Percentiles rank a stretch among this genome's conserved stretches.
These are phyloP conservation scores for Rhizopogon salebrosus DNA, from an alignment of 768 basidiomycete genomes.

Conservation along the genomic window DNA sequence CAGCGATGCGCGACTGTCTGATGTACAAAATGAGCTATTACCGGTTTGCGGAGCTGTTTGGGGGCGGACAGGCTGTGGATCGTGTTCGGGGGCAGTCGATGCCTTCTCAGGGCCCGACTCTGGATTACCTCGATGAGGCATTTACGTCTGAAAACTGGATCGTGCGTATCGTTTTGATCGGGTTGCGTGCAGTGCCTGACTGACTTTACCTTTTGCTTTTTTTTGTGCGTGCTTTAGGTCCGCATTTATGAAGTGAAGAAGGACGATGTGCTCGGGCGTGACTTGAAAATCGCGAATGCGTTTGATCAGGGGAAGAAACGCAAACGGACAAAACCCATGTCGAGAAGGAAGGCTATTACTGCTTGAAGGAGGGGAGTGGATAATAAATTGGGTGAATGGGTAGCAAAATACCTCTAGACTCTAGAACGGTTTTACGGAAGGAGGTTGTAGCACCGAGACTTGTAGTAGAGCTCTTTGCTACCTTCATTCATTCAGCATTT, in stretches of 20 bases:
- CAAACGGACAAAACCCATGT: conserved; percentile 69
- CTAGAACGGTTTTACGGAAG: background rate
- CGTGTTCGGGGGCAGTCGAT: conserved; percentile 86
- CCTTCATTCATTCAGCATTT: background rate
- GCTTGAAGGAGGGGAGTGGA: conserved; percentile 5
- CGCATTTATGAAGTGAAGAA: conserved; percentile 95
- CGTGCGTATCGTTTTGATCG: conserved; percentile 39
- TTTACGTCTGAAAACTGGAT: conserved; percentile 99
- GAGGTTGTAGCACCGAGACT: background rate
- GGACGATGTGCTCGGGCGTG: conserved; percentile 86
- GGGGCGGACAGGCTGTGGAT: conserved; percentile 67
- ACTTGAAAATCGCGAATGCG: conserved; percentile 81
- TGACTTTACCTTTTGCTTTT: background rate
- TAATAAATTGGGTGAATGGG: background rate
- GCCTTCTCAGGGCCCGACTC: conserved; percentile 69
- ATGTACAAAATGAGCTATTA: conserved; percentile 99
- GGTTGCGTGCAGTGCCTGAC: background rate
- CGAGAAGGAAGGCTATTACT: conserved; percentile 47
- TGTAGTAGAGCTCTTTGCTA: background rate
- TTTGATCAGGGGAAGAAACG: conserved; percentile 87
- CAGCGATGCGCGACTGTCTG: conserved; percentile 89
- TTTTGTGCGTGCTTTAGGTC: conserved; percentile 50
- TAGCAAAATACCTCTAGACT: background rate
- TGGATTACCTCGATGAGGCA: conserved; percentile 94
- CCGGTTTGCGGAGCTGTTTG: conserved; percentile 88